Base-by-base conservation (phyloP, 83 land plant genomes). In the Thuja plicata region DNA sequence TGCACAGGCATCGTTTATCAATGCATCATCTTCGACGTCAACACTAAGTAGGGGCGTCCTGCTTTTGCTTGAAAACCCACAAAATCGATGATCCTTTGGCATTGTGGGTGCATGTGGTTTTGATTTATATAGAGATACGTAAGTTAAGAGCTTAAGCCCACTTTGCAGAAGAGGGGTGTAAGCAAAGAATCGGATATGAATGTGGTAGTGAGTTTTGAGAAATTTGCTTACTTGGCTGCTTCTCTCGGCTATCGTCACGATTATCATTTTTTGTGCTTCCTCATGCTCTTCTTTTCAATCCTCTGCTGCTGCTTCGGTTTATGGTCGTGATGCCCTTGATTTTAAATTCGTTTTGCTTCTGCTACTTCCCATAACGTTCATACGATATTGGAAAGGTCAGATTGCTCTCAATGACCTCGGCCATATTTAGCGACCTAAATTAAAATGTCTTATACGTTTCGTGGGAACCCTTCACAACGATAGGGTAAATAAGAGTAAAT, bases 1-100 rank as follows among this genome's bases (percentile, higher is more conserved):
- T 81, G 57, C 82, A 50, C 88, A 86, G 10, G 12, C 73, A 86
- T 86, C 60, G 73, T 32, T 86, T 60, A 57, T 60, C 45, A 60
- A 32, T 60, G 45, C 41, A 21, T 55, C 45, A 37, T 86, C 87
- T n/a, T 86, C 73, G 0, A 32, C 79, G 35, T 76, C 79, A 76
- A 35, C 15, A 55, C 43, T 21, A 21, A 27, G 85, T 2, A 27
- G 11, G 34, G 46, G 30, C 52, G 24, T 83, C 5, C 48, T 43
- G 12, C 52, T 24, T 43, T 43, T 43, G 85, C 85, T 83, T 24
- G 79, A 76, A 13, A 76, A 30, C 78, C 34, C 78, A 32, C 78
- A 74, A 74, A 8, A 76, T 13, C 15, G 79, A 34, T 32, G 79
- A 34, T 32, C 17, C 38, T 15, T 76, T 13, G 40, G 79, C 38